Percentiles rank a stretch among this genome's conserved stretches.
Evolutionary conservation across 192 early-diverging fungal genomes (phyloP).

Genomic region (Podila clonocystis): DNA sequence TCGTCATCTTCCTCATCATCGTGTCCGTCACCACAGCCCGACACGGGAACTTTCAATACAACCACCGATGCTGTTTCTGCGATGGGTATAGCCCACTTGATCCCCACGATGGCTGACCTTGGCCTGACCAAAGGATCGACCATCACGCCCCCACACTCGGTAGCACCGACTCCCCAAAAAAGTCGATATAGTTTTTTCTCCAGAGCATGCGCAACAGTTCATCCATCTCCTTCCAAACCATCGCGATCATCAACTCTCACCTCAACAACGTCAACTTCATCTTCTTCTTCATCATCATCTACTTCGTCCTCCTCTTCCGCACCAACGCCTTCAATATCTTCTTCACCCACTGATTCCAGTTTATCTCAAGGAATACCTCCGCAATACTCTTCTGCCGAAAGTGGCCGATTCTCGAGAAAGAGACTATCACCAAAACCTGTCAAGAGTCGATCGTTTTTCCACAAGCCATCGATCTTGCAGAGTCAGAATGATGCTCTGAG

Average conservation of each 20-base stretch:
- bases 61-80: neutral
- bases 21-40: neutral
- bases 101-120: constrained; percentile 25
- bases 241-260: constrained; percentile 14
- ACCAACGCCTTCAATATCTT: constrained; percentile 1
- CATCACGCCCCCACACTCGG: neutral
- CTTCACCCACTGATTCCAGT: neutral
- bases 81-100: constrained; percentile 4
- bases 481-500: neutral
- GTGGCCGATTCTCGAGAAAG: neutral
- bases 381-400: neutral
- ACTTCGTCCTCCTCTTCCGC: constrained; percentile 9
- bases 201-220: constrained; percentile 24
- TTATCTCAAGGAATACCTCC: neutral
- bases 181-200: constrained; percentile 43
- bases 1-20: neutral
- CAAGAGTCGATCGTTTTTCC: neutral
- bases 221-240: constrained; percentile 24
- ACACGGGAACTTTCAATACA: neutral
- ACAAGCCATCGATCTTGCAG: neutral
- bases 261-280: constrained; percentile 17
- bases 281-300: constrained; percentile 19
- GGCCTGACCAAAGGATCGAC: constrained; percentile 22
- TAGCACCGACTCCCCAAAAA: constrained; percentile 8
- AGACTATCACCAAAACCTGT: neutral